phyloP scores from a whole-genome alignment of 495 filamentous ascomycete species.

The Aspergillus haitiensis region DNA sequence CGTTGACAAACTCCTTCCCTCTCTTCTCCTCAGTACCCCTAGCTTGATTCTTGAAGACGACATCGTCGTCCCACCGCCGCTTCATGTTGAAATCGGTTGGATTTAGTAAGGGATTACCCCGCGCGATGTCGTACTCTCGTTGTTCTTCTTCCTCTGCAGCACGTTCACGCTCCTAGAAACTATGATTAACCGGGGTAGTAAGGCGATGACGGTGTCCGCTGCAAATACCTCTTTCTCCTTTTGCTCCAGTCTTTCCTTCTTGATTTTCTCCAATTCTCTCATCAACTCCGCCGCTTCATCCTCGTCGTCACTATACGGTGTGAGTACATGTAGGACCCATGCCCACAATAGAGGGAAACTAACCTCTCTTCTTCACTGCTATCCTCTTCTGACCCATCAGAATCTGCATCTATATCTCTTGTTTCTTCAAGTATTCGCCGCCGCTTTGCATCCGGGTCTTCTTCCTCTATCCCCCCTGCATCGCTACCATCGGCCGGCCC shows the following conservation, averaged over 20 bases:
- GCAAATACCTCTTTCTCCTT: constrained; percentile 71
- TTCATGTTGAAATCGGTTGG: constrained; percentile 50
- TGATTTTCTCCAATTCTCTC: constrained; percentile 92
- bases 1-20: constrained; percentile 95
- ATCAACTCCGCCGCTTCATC: constrained; percentile 89
- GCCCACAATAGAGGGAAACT: constrained; percentile 5
- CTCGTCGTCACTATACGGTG: constrained; percentile 61
- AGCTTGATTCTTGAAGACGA: constrained; percentile 99
- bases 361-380: constrained; percentile 71
- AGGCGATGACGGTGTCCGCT: neutral
- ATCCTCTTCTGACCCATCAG: constrained; percentile 66
- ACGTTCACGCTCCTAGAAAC: constrained; percentile 65
- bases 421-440: constrained; percentile 85
- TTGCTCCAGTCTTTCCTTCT: constrained; percentile 82
- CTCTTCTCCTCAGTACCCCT: constrained; percentile 92
- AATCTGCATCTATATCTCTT: constrained; percentile 87
- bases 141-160: constrained; percentile 76
- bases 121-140: constrained; percentile 82
- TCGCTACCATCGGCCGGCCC: constrained; percentile 32
- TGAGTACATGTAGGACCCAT: constrained; percentile 14
- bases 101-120: constrained; percentile 90
- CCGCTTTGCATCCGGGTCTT: constrained; percentile 81
- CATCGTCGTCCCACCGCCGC: constrained; percentile 92
- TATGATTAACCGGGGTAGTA: constrained; percentile 13
- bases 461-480: constrained; percentile 50